Conservation (phyloP, 2,329 filamentous ascomycete species). For the Paraconiothyrium brasiliense region DNA sequence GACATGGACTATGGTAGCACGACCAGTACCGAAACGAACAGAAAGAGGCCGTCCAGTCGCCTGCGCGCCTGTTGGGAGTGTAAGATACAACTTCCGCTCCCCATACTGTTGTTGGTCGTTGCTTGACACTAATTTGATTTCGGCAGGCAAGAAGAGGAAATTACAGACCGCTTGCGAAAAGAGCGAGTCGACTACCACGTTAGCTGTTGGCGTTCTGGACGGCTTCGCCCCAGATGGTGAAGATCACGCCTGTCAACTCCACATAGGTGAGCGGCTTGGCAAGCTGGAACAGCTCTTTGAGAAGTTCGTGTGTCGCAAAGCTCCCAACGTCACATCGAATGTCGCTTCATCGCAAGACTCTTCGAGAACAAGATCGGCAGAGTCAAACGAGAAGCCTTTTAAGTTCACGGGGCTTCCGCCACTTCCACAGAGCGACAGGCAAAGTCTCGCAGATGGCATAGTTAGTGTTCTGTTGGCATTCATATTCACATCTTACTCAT, state of each 20-base stretch:
- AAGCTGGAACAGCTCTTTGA: conserved; percentile 50
- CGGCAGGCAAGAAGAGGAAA: conserved; percentile 46
- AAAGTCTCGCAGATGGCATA: conserved; percentile 40
- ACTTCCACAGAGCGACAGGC: conserved; percentile 30
- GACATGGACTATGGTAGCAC: conserved; percentile 33
- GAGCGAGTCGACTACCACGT: conserved; percentile 21
- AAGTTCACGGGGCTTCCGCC: conserved; percentile 29
- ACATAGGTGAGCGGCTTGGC: conserved; percentile 43
- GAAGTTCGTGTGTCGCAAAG: conserved; percentile 47
- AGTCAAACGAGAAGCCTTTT: conserved; percentile 31
- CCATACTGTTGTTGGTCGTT: conserved; percentile 5
- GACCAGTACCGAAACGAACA: conserved; percentile 25
- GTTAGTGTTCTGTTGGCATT: conserved; percentile 30
- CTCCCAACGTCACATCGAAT: conserved; percentile 17
- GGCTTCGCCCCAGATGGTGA: conserved; percentile 29
- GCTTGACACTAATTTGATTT: conserved; percentile 21
- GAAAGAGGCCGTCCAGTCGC: conserved; percentile 40
- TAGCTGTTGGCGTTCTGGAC: conserved; percentile 19
- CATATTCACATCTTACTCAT: conserved; percentile 4
- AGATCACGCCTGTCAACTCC: conserved; percentile 35
- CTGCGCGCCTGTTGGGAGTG: conserved; percentile 48
- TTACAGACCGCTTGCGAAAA: conserved; percentile 27
- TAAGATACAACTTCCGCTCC: conserved; percentile 28
- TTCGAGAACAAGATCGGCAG: conserved; percentile 30
- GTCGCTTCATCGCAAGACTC: conserved; percentile 16